A percentile compares a stretch with the other conserved stretches of the same genome.
phyloP scores from a whole-genome alignment of 1,284 basidiomycete genomes.

The Cryptococcus sp. region DNA sequence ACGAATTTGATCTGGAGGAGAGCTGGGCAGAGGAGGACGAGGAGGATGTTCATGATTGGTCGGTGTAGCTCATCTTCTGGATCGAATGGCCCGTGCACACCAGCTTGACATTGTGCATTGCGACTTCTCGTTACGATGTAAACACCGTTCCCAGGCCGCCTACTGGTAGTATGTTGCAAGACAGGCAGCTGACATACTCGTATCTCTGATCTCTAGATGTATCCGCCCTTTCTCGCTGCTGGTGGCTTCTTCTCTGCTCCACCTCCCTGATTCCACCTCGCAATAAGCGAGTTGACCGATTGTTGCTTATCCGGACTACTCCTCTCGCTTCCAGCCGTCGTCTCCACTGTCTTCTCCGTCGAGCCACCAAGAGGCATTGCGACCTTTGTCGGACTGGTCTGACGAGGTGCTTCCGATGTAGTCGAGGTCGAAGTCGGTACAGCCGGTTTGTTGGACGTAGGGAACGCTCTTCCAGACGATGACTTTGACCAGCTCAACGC shows the following conservation, averaged over 20 bases:
- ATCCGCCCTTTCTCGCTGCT: background rate
- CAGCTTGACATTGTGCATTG: too few relatives aligned
- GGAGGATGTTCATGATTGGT: slow-evolving; percentile 33
- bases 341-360: background rate
- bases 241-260: slow-evolving; percentile 5
- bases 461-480: slow-evolving; percentile 30
- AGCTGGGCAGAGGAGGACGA: slow-evolving; percentile 20
- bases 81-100: too few relatives aligned
- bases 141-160: too few relatives aligned
- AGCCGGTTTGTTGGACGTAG: slow-evolving; percentile 10
- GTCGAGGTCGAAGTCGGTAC: slow-evolving; percentile 5
- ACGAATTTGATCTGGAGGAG: slow-evolving; percentile 24
- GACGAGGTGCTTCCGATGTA: background rate
- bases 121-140: too few relatives aligned
- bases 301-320: slow-evolving; percentile 38
- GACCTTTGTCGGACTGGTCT: background rate
- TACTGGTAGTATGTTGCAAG: too few relatives aligned
- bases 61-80: background rate
- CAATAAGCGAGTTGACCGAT: slow-evolving; percentile 38
- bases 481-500: slow-evolving; percentile 19
- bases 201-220: background rate
- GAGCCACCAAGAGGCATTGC: background rate
- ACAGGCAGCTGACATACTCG: too few relatives aligned
- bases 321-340: background rate
- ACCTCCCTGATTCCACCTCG: slow-evolving; percentile 37